Percentiles rank a stretch among this genome's conserved stretches.
Evolutionary conservation across 2,329 filamentous ascomycete genomes (phyloP).

Genomic region (Fusarium vanettenii): DNA sequence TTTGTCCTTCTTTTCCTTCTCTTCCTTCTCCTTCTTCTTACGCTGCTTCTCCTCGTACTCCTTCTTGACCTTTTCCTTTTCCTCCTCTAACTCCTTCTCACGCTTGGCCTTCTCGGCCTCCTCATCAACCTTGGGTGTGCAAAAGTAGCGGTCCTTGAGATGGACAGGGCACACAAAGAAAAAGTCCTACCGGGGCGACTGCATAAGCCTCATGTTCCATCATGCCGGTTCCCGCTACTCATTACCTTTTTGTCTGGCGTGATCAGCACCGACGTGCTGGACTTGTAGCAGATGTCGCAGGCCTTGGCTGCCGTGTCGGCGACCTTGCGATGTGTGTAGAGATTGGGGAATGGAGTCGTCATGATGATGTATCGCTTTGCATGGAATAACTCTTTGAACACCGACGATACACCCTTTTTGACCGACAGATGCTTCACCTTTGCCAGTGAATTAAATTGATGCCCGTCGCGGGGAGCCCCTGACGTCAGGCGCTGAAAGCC

Average conservation of each 20-base stretch:
- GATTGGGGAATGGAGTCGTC: constrained; percentile 72
- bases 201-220: constrained; percentile 17
- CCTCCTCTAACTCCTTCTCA: constrained; percentile 72
- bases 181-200: constrained; percentile 68
- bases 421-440: not conserved
- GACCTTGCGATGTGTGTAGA: constrained; percentile 87
- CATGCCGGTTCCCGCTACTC: constrained; percentile 6
- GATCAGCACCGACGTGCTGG: constrained; percentile 86
- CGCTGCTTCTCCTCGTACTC: constrained; percentile 81
- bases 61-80: constrained; percentile 74
- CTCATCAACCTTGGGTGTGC: constrained; percentile 77
- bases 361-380: constrained; percentile 46
- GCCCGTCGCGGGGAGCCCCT: constrained; percentile 32
- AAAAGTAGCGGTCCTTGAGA: constrained; percentile 85
- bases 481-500: constrained; percentile 34
- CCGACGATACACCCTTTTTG: not conserved
- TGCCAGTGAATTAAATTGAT: not conserved
- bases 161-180: constrained; percentile 92
- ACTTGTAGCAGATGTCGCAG: constrained; percentile 93
- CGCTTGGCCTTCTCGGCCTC: constrained; percentile 70
- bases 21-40: constrained; percentile 75
- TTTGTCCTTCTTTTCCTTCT: constrained; percentile 59
- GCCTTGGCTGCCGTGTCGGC: constrained; percentile 85
- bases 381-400: not conserved
- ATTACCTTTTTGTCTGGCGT: constrained; percentile 87